Conservation (phyloP, 257 asterid species). For the Linderniella brevidens region DNA sequence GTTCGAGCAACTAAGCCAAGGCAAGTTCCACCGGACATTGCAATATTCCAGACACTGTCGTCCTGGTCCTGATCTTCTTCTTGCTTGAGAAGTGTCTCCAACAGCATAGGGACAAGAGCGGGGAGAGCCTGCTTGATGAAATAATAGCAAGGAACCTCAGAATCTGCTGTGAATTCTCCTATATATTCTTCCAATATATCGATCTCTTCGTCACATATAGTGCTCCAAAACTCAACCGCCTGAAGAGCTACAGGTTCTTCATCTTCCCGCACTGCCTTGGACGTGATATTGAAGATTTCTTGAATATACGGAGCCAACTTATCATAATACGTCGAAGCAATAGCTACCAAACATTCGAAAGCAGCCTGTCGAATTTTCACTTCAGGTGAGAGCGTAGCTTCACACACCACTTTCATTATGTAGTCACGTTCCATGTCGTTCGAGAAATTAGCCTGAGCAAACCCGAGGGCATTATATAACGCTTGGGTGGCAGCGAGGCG, state of each 20-base stretch:
- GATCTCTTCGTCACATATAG: constrained; percentile 56
- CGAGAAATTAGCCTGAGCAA: constrained; percentile 71
- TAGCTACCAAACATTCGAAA: constrained; percentile 63
- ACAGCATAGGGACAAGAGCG: constrained; percentile 39
- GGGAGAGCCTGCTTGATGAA: constrained; percentile 56
- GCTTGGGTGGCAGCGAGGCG: constrained; percentile 74
- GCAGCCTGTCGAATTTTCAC: constrained; percentile 76
- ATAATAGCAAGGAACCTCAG: constrained; percentile 43
- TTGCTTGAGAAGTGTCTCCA: constrained; percentile 53
- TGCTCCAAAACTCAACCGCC: constrained; percentile 55
- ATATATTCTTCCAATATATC: constrained; percentile 46
- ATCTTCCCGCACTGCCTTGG: constrained; percentile 45
- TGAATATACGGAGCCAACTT: constrained; percentile 59
- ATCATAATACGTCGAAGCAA: constrained; percentile 69
- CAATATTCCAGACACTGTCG: constrained; percentile 56
- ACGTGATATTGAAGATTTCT: constrained; percentile 41
- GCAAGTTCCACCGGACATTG: constrained; percentile 66
- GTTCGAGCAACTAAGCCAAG: constrained; percentile 51
- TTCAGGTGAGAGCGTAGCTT: constrained; percentile 62
- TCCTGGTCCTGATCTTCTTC: constrained; percentile 61
- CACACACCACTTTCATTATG: constrained; percentile 77
- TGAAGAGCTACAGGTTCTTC: constrained; percentile 50
- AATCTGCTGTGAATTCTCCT: constrained; percentile 38
- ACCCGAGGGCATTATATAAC: constrained; percentile 63
- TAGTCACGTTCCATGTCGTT: constrained; percentile 77